These are phyloP conservation scores for Boletus insuetus DNA, from an alignment of 768 basidiomycete genomes.

Conservation along the genomic window DNA sequence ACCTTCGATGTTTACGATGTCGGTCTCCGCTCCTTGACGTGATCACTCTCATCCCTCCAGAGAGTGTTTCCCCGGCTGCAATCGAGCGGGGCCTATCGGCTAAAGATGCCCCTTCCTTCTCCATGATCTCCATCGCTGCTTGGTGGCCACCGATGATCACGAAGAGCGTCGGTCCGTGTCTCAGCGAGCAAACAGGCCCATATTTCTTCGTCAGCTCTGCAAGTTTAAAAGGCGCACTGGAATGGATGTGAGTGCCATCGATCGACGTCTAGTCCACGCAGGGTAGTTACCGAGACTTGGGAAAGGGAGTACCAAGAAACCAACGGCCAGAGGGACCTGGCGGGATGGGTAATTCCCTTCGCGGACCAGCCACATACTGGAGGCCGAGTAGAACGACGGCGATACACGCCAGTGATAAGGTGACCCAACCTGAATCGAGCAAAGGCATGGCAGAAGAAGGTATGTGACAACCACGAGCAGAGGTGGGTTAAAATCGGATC, in stretches of 20 bases:
- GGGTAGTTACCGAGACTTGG: constrained; percentile 2
- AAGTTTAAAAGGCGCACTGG: neutral
- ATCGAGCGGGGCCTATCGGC: constrained; percentile 36
- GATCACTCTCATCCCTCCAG: constrained; percentile 33
- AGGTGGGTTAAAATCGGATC: too few relatives aligned
- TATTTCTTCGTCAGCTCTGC: neutral
- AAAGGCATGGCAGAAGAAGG: neutral
- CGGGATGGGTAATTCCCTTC: neutral
- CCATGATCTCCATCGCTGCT: constrained; percentile 40
- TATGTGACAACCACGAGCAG: too few relatives aligned
- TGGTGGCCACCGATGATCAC: neutral
- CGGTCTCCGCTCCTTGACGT: constrained; percentile 27
- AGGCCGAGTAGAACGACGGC: neutral
- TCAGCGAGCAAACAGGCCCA: neutral
- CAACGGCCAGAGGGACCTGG: constrained; percentile 11
- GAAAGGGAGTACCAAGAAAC: constrained; percentile 5
- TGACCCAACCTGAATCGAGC: neutral
- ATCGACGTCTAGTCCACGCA: too few relatives aligned
- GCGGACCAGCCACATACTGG: neutral
- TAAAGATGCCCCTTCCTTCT: constrained; percentile 36
- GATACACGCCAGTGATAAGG: neutral
- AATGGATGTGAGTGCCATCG: too few relatives aligned
- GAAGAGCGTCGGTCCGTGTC: neutral
- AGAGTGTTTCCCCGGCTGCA: constrained; percentile 35
- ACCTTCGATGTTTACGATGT: constrained; percentile 30